Evolutionary conservation across 2,329 filamentous ascomycete species (phyloP), one percentile per base, ranked within the genome.

Genomic region (Shiraia sp.): DNA sequence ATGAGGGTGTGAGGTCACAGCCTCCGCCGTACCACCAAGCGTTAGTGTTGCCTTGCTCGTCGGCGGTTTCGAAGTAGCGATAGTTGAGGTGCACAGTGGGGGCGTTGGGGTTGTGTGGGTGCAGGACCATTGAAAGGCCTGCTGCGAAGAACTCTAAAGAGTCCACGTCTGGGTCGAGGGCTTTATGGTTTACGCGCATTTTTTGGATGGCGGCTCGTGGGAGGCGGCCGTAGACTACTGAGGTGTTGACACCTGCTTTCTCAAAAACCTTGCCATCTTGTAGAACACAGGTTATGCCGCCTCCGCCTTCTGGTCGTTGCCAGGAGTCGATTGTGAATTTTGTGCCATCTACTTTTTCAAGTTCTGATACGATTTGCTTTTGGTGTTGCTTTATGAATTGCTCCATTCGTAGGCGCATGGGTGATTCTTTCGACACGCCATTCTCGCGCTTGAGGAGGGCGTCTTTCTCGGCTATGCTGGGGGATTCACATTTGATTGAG

Each of bases 21-120:
- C 93, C 93, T 36, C 93, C 93, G 51, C 93, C 93, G 62, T 96
- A 99, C 93, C 93, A 99, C 92, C 93, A 99, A 6, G 90, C 87
- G 52, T 92, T 90, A 37, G 79, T 85, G 53, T 79, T 87, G 30
- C 88, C 90, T 58, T 92, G 86, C 7, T 87, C 81, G 59, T 92
- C 87, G 47, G 88, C 87, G 1, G 93, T 99, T 76, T 99, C 93
- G 65, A 99, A 99, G 74, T 99, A 99, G 42, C 93, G 85, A 77
- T 97, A 97, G 77, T 99, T 99, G 57, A 99, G 79, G 70, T 99
- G 93, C 13, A 99, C 93, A 0, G 93, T 99, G 0, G 93, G 93
- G 6, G 92, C 92, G 86, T 96, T 95, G 33, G 93, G 93, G 72
- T 99, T 99, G 59, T 83, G 80, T 2, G 93, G 93, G 70, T 99